Base-by-base conservation (phyloP, 495 filamentous ascomycete genomes). In the Talaromyces trachyspermus region DNA sequence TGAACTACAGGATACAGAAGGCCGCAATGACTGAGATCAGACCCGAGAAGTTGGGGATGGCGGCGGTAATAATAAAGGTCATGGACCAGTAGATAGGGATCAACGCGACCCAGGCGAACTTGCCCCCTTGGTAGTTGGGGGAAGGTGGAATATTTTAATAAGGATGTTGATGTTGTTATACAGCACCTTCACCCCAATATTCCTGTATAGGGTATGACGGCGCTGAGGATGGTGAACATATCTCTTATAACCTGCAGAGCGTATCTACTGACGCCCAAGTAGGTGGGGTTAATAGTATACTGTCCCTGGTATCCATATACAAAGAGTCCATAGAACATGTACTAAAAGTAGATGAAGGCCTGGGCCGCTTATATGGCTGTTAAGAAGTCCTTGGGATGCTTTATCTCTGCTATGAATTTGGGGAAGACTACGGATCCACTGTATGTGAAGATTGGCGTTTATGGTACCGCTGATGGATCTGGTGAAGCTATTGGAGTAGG, bases 321-420 rank as follows among this genome's bases (percentile, higher is more conserved):
- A 56, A 78, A 79, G 11, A 75, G 51, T 4, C 79, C 80, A 58
- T 76, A 84, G 60, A 82, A 63, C 49, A 80, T 60, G 55, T 79
- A 78, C 30, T 58, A 56, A 30, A 62, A 47, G 54, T 71, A 79
- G 55, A 80, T 80, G 60, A 79, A 77, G 26, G 63, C 57, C 51
- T 80, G 67, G 10, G 77, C 79, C 20, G 68, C 59, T 49, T 75
- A 62, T 51, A 81, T 64, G 20, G 66, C 75, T 51, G 77, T 79
- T 68, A 74, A 71, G 60, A 84, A 84, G 43, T 84, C 80, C 49
- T 63, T 65, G 4, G 79, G 79, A 36, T 74, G 71, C 24, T 77
- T 74, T 76, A 82, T 84, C 60, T 86, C 82, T 10, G 80, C 71
- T 55, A 83, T 68, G 62, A 86, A 82, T 53, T 82, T 79, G 43